Evolutionary conservation across 768 basidiomycete species (phyloP).

Genomic region (Phylloporus sp.): DNA sequence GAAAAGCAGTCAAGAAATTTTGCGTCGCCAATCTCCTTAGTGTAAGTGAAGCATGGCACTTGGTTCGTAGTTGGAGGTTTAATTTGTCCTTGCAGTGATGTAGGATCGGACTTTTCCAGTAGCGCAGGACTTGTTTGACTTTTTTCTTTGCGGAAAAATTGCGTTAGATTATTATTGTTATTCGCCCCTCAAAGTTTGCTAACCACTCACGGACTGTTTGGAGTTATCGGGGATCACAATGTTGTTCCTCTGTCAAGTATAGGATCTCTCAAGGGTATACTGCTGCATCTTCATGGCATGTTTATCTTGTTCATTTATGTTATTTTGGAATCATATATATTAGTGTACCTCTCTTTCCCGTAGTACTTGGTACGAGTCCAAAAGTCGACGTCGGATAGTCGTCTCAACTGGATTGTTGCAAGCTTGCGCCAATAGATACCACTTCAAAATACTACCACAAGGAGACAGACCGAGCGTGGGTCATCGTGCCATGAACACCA

Average conservation of each 20-base stretch:
- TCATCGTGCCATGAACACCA: constrained; percentile 21
- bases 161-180: constrained; percentile 31
- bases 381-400: constrained; percentile 5
- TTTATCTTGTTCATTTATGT: constrained; percentile 36
- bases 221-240: constrained; percentile 24
- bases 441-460: no score
- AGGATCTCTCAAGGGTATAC: constrained; percentile 31
- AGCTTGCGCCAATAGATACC: background rate
- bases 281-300: constrained; percentile 33
- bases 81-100: background rate
- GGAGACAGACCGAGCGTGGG: no score
- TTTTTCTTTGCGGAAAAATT: constrained; percentile 19
- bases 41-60: constrained; percentile 7
- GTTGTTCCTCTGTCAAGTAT: constrained; percentile 23
- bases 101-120: background rate
- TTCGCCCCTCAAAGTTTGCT: constrained; percentile 23
- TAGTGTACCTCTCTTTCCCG: constrained; percentile 26
- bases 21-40: constrained; percentile 27
- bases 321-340: constrained; percentile 33
- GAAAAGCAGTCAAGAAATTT: constrained; percentile 37
- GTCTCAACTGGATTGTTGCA: constrained; percentile 15
- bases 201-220: constrained; percentile 30
- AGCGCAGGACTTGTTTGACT: constrained; percentile 8
- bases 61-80: background rate
- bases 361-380: no score